These are phyloP conservation scores for Grosmannia serpens DNA, from an alignment of 2,329 filamentous ascomycete species.

Conservation along the genomic window DNA sequence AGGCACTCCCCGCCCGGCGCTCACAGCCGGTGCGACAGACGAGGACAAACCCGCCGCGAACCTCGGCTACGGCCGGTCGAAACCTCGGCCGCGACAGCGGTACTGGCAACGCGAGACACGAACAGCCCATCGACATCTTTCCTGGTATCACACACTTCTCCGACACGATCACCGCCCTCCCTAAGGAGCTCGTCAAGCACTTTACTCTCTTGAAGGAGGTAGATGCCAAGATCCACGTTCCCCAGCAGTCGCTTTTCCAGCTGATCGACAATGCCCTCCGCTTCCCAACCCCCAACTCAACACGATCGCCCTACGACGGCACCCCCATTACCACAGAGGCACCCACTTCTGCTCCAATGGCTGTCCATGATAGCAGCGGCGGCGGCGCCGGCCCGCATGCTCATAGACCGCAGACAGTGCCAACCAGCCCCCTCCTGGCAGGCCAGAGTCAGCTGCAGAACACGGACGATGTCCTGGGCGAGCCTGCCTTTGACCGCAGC, in stretches of 20 bases:
- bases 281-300: constrained; percentile 32
- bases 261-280: constrained; percentile 56
- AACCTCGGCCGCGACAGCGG: constrained; percentile 24
- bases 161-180: constrained; percentile 82
- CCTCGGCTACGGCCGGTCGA: constrained; percentile 32
- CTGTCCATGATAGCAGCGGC: constrained; percentile 37
- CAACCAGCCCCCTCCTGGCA: neutral
- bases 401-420: neutral
- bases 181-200: constrained; percentile 89
- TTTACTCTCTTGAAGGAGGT: constrained; percentile 96
- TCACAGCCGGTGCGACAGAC: constrained; percentile 16
- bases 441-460: neutral
- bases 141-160: constrained; percentile 67
- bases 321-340: constrained; percentile 21
- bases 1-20: constrained; percentile 29
- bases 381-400: constrained; percentile 18
- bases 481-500: constrained; percentile 37
- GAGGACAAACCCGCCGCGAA: constrained; percentile 47
- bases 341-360: constrained; percentile 34
- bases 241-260: constrained; percentile 71
- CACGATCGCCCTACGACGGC: constrained; percentile 31
- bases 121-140: constrained; percentile 55
- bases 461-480: neutral
- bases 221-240: constrained; percentile 87
- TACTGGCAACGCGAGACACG: constrained; percentile 31